Evolutionary conservation across 257 asterid species (phyloP), one percentile per base, ranked within the genome.

Genomic region (Gentiana straminea): DNA sequence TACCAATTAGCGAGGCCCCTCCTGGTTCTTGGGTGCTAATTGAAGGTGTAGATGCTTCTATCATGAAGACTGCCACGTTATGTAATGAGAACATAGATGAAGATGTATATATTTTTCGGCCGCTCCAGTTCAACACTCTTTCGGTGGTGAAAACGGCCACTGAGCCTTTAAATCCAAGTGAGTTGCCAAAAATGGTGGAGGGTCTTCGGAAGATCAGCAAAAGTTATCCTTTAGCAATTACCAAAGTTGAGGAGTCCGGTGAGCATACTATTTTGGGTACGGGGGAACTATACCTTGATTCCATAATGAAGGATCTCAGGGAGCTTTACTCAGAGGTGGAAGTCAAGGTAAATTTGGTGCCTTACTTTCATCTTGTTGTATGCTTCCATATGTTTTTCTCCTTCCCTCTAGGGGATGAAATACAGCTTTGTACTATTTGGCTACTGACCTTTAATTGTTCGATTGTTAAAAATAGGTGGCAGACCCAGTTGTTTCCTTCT

Each of bases 21-120:
- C 98, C 97, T 57, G 98, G 98, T 71, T 78, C 98, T 54, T 92
- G 98, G 98, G 98, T 92, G 70, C 86, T 92, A 61, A 88, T 92
- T 61, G 98, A 92, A 80, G 98, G 98, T 58, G 98, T 92, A 43
- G 98, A 92, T 78, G 98, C 98, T 51, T 92, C 98, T 52, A 92
- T 92, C 59, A 92, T 81, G 98, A 92, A 92, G 82, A 92, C 98
- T 35, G 98, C 98, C 39, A 88, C 97, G 3, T 80, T 92, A 36
- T 92, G 98, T 80, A 88, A 80, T 68, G 48, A 63, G 72, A 91
- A 92, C 13, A 78, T 70, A 65, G 84, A 83, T 60, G 98, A 91
- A 51, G 98, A 92, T 66, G 97, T 77, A 7, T 73, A 81, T 71
- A 88, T 92, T 57, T 92, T 87, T 67, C 81, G 97, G 62, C 89